Percentiles rank a stretch among this genome's conserved stretches.
Conservation (phyloP, 192 early-diverging fungal species). For the Backusella psychrophila region DNA sequence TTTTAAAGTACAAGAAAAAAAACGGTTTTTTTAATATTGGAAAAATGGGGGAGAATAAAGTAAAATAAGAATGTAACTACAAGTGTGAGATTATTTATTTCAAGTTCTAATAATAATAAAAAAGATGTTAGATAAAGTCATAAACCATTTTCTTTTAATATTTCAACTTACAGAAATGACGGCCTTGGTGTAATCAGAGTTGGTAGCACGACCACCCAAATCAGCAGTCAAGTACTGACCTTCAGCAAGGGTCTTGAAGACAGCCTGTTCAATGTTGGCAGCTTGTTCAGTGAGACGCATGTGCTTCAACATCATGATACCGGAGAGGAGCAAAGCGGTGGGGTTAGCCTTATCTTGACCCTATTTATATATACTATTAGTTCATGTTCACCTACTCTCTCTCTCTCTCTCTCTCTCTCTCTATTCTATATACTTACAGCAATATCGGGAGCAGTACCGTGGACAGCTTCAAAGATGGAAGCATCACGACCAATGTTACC, state of each 20-base stretch:
- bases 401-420: not conserved
- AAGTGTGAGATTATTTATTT: not conserved
- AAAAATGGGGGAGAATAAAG: not conserved
- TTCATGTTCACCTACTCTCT: not conserved
- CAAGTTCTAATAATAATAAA: not conserved
- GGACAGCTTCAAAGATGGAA: conserved; percentile 95
- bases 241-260: conserved; percentile 93
- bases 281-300: conserved; percentile 84
- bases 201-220: conserved; percentile 84
- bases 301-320: conserved; percentile 98
- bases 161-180: conserved; percentile 61
- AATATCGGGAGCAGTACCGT: conserved; percentile 97
- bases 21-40: conserved; percentile 1
- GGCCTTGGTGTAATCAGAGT: conserved; percentile 80
- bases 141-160: not conserved
- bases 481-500: conserved; percentile 99
- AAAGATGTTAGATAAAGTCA: not conserved
- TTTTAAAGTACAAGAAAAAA: conserved; percentile 8
- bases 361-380: not conserved
- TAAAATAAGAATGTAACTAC: not conserved
- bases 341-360: conserved; percentile 86
- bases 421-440: conserved; percentile 55
- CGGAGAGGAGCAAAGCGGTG: conserved; percentile 90
- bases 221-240: conserved; percentile 88
- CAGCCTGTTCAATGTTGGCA: conserved; percentile 84